Base-by-base conservation (phyloP, 345 rosid genomes). In the Boechera stricta region DNA sequence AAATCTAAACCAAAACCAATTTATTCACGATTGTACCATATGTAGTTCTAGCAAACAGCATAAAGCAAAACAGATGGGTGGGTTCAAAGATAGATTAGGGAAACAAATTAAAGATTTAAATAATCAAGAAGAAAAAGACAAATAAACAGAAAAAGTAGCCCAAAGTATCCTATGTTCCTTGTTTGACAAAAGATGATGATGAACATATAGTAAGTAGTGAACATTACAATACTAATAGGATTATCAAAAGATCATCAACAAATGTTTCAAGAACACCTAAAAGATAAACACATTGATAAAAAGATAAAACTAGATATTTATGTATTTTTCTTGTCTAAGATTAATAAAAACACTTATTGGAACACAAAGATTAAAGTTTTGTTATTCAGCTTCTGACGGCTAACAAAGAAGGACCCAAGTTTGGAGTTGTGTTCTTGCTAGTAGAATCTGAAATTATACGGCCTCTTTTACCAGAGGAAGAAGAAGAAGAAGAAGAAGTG, bases 351-450 rank as follows among this genome's bases (percentile, higher is more conserved):
- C 42, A 67, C 77, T 72, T 78, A 73, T 67, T 78, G 44, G 10
- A 64, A 45, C n/a, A 10, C 28, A 66, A 39, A 15, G 32, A 60
- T 32, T 51, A 32, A 60, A 42, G 10, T 52, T 52, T 35, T 10
- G 31, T 5, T 4, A 8, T 72, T 81, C 70, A 87, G 77, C 82
- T 71, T 78, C 88, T 82, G 48, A 84, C 96, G 31, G 93, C 79
- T 78, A 94, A 78, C 81, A 92, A 73, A 12, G 97, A 89, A 77
- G 98, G 98, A 53, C 81, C 64, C 82, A 92, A 82, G 78, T 88
- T 86, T 82, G 49, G 85, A 47, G 61, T 72, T 15, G 77, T 67
- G 70, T 78, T 78, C 74, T 72, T 73, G 77, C 44, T 42, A 24
- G 77, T 73, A n/a, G 77, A 51, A 59, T 66, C 74, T 38, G 81